These are phyloP conservation scores for Myriosclerotinia duriaeana DNA, from an alignment of 2,329 filamentous ascomycete genomes.

Conservation along the genomic window DNA sequence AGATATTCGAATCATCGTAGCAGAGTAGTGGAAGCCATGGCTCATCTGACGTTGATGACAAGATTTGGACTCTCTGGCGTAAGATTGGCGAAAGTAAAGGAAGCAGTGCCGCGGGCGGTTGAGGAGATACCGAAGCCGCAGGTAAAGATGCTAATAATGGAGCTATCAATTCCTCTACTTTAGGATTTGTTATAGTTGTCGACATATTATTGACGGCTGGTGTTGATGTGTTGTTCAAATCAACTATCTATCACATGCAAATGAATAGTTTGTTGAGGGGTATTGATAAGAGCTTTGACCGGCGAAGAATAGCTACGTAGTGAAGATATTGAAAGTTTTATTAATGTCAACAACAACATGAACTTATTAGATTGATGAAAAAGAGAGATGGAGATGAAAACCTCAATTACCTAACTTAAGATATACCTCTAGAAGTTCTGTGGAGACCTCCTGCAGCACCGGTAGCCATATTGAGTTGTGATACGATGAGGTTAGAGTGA, in stretches of 20 bases:
- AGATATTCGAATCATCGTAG: conserved; percentile 57
- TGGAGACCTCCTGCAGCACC: conserved; percentile 11
- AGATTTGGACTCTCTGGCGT: conserved; percentile 63
- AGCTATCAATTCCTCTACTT: conserved; percentile 51
- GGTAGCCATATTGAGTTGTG: conserved; percentile 3
- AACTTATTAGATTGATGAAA: neutral
- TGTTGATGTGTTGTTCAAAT: conserved; percentile 3
- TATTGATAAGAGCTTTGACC: neutral
- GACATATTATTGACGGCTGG: conserved; percentile 5
- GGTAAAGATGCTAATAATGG: conserved; percentile 61
- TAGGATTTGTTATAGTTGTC: conserved; percentile 46
- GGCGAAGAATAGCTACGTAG: neutral
- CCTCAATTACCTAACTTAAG: conserved; percentile 7
- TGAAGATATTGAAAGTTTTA: too few relatives aligned
- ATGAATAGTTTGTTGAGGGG: conserved; percentile 8
- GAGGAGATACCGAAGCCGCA: conserved; percentile 56
- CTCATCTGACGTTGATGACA: conserved; percentile 59
- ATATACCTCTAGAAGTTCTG: conserved; percentile 25
- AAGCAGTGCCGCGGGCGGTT: conserved; percentile 56
- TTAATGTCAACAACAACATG: neutral
- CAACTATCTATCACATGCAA: conserved; percentile 32
- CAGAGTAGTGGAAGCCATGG: conserved; percentile 73
- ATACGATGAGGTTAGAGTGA: conserved; percentile 2
- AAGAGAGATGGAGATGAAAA: neutral
- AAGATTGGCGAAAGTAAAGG: conserved; percentile 65